Base-by-base conservation (phyloP, 805 yeast genomes). In the Lachancea fermentati region DNA sequence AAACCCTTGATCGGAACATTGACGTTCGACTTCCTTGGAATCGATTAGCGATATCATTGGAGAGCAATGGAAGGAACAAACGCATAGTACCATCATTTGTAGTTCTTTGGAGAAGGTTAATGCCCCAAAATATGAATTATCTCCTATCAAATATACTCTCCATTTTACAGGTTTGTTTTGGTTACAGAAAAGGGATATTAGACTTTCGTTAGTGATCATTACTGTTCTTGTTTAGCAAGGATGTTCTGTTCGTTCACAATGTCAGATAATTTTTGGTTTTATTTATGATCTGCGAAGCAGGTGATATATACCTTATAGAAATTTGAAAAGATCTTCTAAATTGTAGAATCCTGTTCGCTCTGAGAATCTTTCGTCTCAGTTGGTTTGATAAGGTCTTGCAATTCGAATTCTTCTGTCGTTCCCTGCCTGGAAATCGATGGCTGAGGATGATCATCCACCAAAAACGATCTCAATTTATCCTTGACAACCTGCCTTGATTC, bases 401-500 rank as follows among this genome's bases (percentile, higher is more conserved):
- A 43, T 36, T 65, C 67, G 40, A 56, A 58, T 19, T 47, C 50
- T 31, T 63, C 65, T 16, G 19, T 4, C 30, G 37, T 19, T 28
- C 29, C 17, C 30, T 37, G 7, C 43, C 31, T 7, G 26, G 45
- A 19, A 2, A 37, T 44, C 4, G 36, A 30, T n/a, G 24, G 30
- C 29, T 9, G 13, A 9, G 33, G 5, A 9, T 28, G 14, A 14
- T 77, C 82, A 30, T 80, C 85, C 11, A 74, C 47, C 15, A 85
- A 63, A 40, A 79, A 57, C 39, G 77, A 79, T 42, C 78, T 75
- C 44, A 85, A 57, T 52, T 75, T 78, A 35, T 69, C 73, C 51
- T 58, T 86, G 12, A 71, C 78, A 15, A 83, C 75, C 1, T 59
- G 64, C 30, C 77, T 56, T 0, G 80, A 65, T 51, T 83, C 82